Conservation (phyloP, 2,329 filamentous ascomycete genomes). For the Alternaria sp. region DNA sequence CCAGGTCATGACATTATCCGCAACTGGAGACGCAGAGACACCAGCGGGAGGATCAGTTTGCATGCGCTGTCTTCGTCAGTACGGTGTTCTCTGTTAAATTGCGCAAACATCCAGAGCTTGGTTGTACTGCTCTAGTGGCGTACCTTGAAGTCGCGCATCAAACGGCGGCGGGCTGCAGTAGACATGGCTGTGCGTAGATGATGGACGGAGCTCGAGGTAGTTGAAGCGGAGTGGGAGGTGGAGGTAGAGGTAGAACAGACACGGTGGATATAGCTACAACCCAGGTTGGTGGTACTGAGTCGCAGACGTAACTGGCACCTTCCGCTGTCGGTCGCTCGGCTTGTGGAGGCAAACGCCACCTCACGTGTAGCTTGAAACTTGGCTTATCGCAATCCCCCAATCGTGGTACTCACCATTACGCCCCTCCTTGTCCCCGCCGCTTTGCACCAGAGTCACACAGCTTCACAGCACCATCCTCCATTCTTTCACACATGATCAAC, state of each 20-base stretch:
- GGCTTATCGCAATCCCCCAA: constrained; percentile 7
- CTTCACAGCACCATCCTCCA: not conserved
- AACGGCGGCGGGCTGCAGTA: constrained; percentile 88
- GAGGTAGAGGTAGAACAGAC: not conserved
- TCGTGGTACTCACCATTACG: not conserved
- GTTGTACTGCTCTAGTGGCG: constrained; percentile 38
- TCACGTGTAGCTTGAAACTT: constrained; percentile 15
- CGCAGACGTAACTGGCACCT: constrained; percentile 12
- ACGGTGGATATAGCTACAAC: not conserved
- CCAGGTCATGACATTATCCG: constrained; percentile 98
- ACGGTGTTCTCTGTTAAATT: constrained; percentile 8
- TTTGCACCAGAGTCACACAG: not conserved
- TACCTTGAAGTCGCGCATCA: constrained; percentile 99
- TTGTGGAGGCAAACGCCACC: constrained; percentile 21
- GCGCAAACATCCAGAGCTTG: constrained; percentile 1
- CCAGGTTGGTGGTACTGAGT: constrained; percentile 9
- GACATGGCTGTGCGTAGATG: constrained; percentile 66
- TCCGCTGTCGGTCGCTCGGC: constrained; percentile 7
- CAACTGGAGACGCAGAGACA: constrained; percentile 93
- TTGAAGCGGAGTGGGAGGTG: not conserved
- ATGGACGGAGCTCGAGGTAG: not conserved
- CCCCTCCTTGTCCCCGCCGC: not conserved
- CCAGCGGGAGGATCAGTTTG: constrained; percentile 97
- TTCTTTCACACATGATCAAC: not conserved
- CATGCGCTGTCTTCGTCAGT: constrained; percentile 74